These are phyloP conservation scores for Aspergillus fijiensis DNA, from an alignment of 2,329 filamentous ascomycete species.

Conservation along the genomic window DNA sequence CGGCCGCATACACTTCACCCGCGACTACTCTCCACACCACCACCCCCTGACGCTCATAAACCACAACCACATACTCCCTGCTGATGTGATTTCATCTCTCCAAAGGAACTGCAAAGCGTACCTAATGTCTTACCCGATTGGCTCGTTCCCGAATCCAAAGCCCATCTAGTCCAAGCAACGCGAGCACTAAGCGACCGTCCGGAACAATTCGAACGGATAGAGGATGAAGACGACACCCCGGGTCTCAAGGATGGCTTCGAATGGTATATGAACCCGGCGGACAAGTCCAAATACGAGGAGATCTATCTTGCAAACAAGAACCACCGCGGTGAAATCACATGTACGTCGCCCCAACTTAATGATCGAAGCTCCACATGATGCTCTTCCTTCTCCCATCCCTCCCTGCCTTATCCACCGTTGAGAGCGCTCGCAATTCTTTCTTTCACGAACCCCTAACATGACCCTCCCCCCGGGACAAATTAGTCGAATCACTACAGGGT, in stretches of 20 bases:
- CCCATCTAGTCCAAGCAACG: constrained; percentile 81
- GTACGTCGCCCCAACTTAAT: constrained; percentile 49
- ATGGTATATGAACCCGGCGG: constrained; percentile 95
- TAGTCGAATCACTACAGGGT: constrained; percentile 74
- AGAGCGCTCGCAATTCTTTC: too few species aligned
- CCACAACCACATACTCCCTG: not conserved
- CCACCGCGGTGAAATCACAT: constrained; percentile 77
- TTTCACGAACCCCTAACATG: constrained; percentile 7
- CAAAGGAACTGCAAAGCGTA: constrained; percentile 89
- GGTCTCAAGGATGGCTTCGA: constrained; percentile 96
- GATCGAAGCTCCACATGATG: too few species aligned
- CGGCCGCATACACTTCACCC: constrained; percentile 5
- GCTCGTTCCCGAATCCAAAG: constrained; percentile 94
- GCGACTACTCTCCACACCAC: not conserved
- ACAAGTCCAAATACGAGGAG: constrained; percentile 93
- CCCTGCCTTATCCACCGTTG: too few species aligned
- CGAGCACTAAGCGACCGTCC: constrained; percentile 76
- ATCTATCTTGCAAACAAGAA: constrained; percentile 94
- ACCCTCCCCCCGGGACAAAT: constrained; percentile 22
- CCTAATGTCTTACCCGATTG: constrained; percentile 84
- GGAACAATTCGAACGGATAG: constrained; percentile 79
- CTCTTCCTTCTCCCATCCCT: too few species aligned
- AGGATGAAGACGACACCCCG: constrained; percentile 73
- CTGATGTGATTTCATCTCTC: constrained; percentile 7
- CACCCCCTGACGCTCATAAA: not conserved